Conservation (phyloP, 2,329 filamentous ascomycete genomes). For the Leptographium galeiforme region DNA sequence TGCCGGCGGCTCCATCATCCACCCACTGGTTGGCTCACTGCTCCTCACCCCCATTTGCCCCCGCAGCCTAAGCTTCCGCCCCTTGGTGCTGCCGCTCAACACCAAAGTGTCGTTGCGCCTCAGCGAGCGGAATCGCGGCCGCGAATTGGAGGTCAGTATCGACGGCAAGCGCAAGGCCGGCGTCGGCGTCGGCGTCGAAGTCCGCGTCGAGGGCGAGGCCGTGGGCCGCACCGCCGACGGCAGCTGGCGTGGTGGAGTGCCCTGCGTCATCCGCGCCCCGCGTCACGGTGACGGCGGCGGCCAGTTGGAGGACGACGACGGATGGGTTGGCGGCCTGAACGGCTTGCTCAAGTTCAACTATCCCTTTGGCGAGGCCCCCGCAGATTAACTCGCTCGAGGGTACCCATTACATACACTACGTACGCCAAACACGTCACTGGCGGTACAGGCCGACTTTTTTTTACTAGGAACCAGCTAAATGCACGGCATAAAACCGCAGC, state of each 20-base stretch:
- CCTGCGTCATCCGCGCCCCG: conserved; percentile 65
- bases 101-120: conserved; percentile 72
- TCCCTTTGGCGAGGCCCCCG: conserved; percentile 62
- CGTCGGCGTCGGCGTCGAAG: conserved; percentile 65
- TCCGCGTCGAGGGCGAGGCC: conserved; percentile 76
- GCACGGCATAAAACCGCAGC: too few species aligned
- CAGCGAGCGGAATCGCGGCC: conserved; percentile 64
- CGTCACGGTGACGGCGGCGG: conserved; percentile 28
- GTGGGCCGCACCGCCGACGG: conserved; percentile 39
- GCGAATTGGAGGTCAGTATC: conserved; percentile 66
- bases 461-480: too few species aligned
- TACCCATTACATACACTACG: too few species aligned
- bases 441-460: too few species aligned
- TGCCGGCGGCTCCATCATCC: conserved; percentile 83
- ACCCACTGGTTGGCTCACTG: conserved; percentile 78
- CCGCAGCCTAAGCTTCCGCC: conserved; percentile 80
- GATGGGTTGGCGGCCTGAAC: conserved; percentile 93
- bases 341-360: conserved; percentile 94
- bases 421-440: too few species aligned
- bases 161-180: conserved; percentile 59
- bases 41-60: conserved; percentile 91
- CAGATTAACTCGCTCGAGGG: neutral
- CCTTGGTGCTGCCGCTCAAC: conserved; percentile 75
- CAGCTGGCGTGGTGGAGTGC: conserved; percentile 64
- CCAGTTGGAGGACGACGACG: conserved; percentile 58